Percentiles rank a stretch among this genome's conserved stretches.
Evolutionary conservation across 2,329 filamentous ascomycete species (phyloP).

Genomic region (Raffaelea arxii): DNA sequence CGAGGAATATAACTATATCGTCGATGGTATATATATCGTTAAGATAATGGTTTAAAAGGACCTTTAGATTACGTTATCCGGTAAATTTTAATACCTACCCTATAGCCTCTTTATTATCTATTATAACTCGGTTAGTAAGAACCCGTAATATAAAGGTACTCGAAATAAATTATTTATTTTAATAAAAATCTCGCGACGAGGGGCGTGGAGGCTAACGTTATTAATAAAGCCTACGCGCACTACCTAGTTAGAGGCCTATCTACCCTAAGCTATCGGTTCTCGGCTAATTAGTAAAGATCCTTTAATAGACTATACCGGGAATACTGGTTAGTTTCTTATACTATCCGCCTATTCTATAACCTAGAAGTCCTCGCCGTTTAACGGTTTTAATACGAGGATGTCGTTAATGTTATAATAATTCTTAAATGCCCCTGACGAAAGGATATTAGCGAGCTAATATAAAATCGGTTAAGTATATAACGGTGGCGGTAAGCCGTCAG

Average conservation of each 20-base stretch:
- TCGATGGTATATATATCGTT: constrained; percentile 3
- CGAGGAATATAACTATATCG: constrained; percentile 1
- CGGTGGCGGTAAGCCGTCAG: constrained; percentile 1
- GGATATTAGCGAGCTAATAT: constrained; percentile 5
- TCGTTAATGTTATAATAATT: not conserved
- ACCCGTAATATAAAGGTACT: not conserved
- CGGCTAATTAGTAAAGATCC: not conserved
- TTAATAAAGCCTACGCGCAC: not conserved
- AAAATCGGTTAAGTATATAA: constrained; percentile 6
- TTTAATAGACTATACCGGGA: not conserved
- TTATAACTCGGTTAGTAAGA: not conserved
- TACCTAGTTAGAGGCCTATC: not conserved
- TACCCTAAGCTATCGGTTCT: not conserved
- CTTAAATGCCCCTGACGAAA: constrained; percentile 1
- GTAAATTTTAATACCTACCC: constrained; percentile 3
- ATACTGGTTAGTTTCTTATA: not conserved
- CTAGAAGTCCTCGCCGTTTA: constrained; percentile 1
- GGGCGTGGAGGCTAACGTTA: not conserved
- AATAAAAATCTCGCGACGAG: not conserved
- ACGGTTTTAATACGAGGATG: not conserved
- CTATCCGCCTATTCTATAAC: not conserved
- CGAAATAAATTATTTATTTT: constrained; percentile 1
- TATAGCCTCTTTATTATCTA: not conserved
- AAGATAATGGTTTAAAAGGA: constrained; percentile 2
- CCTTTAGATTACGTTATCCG: constrained; percentile 1